A percentile compares a stretch with the other conserved stretches of the same genome.
phyloP scores from a whole-genome alignment of 2,329 filamentous ascomycete species.

The Graphilbum sp. region DNA sequence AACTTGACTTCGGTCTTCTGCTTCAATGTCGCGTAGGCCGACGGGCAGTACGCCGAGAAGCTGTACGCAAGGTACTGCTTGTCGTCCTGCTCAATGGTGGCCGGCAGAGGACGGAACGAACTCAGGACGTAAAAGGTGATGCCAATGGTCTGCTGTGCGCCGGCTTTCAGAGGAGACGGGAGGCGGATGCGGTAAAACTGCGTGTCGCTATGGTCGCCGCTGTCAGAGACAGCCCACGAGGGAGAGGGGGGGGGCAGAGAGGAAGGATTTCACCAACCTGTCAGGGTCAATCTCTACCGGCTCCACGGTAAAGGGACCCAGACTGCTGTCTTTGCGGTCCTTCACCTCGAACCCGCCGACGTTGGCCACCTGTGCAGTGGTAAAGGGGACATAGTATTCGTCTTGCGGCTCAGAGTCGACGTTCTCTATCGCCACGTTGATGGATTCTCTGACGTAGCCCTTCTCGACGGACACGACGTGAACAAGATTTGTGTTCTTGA shows the following conservation, averaged over 20 bases:
- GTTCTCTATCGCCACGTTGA: slow-evolving; percentile 94
- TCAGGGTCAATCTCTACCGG: slow-evolving; percentile 46
- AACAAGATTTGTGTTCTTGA: slow-evolving; percentile 85
- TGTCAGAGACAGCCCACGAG: background rate
- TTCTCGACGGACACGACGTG: slow-evolving; percentile 87
- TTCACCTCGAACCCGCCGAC: slow-evolving; percentile 81
- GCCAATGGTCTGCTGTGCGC: slow-evolving; percentile 67
- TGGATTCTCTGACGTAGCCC: slow-evolving; percentile 72
- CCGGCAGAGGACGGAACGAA: slow-evolving; percentile 65
- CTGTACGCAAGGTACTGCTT: slow-evolving; percentile 74
- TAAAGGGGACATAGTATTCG: slow-evolving; percentile 86
- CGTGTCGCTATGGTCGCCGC: slow-evolving; percentile 34
- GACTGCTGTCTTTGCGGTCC: slow-evolving; percentile 67
- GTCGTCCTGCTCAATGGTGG: slow-evolving; percentile 66
- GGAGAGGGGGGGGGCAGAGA: background rate
- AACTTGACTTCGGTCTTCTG: slow-evolving; percentile 98
- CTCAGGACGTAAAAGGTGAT: slow-evolving; percentile 74
- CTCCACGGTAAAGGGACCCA: slow-evolving; percentile 52
- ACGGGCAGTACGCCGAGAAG: slow-evolving; percentile 73
- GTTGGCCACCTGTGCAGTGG: slow-evolving; percentile 54
- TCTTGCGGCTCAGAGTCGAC: slow-evolving; percentile 60
- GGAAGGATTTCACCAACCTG: slow-evolving; percentile 26
- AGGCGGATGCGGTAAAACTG: slow-evolving; percentile 80
- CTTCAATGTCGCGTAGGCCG: slow-evolving; percentile 71
- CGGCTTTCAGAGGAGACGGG: slow-evolving; percentile 57